These are phyloP conservation scores for Acorus calamus DNA, from an alignment of 106 monocot genomes.

Conservation along the genomic window DNA sequence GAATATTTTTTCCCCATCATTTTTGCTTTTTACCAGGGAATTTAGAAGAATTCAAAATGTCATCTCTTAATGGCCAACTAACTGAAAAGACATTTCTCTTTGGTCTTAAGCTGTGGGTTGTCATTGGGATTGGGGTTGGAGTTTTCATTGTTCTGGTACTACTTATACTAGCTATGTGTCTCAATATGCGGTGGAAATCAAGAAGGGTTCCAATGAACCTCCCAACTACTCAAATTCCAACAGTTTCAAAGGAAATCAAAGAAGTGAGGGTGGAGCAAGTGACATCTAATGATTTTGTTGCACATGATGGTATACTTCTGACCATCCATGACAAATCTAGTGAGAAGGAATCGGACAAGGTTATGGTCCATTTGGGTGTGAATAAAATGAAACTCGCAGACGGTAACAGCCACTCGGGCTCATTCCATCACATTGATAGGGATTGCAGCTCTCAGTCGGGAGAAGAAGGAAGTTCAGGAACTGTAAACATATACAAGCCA, in stretches of 20 bases:
- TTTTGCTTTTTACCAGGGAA: slow-evolving; percentile 9
- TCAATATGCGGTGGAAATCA: slow-evolving; percentile 14
- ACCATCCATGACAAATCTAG: slow-evolving; percentile 10
- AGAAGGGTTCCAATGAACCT: slow-evolving; percentile 4
- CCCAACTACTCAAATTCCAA: slow-evolving; percentile 20
- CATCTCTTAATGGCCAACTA: slow-evolving; percentile 26
- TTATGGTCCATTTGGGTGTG: slow-evolving; percentile 15
- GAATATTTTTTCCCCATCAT: not conserved
- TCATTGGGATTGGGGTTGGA: slow-evolving; percentile 35
- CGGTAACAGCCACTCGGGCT: slow-evolving; percentile 8
- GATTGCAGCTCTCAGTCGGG: slow-evolving; percentile 16
- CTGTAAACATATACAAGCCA: not conserved
- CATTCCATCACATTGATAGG: slow-evolving; percentile 18
- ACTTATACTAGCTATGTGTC: slow-evolving; percentile 12
- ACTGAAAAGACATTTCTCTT: slow-evolving; percentile 36
- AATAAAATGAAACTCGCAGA: slow-evolving; percentile 13
- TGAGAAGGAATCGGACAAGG: slow-evolving; percentile 17
- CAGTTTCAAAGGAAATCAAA: slow-evolving; percentile 35
- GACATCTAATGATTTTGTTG: slow-evolving; percentile 13
- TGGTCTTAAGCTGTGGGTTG: slow-evolving; percentile 53
- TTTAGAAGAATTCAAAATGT: slow-evolving; percentile 23
- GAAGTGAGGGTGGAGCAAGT: slow-evolving; percentile 21
- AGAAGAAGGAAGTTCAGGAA: slow-evolving; percentile 20
- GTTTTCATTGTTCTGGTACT: slow-evolving; percentile 11
- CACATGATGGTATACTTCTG: slow-evolving; percentile 12